Base-by-base conservation (phyloP, 257 asterid genomes). In the Paulownia fortunei region DNA sequence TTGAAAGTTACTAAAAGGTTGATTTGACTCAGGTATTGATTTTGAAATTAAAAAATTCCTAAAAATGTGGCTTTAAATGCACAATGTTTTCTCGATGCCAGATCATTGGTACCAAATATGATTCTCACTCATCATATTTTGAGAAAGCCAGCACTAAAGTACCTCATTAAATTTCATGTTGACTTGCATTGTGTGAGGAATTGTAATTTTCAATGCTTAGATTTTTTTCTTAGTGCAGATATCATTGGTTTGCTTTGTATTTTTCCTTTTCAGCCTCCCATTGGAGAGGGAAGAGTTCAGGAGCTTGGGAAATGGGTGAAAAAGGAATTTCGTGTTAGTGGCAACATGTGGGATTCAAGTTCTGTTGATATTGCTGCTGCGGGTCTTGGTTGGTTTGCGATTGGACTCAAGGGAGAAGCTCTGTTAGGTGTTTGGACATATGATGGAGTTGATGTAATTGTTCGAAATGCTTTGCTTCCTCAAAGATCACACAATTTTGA, bases 331-430 rank as follows among this genome's bases (percentile, higher is more conserved):
- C 81, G 4, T 4, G 92, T 91, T 0, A 70, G 81, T 15, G 98
- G 98, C 32, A 76, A 69, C 76, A 58, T 70, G 16, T 94, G 98
- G 97, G 96, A 91, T 73, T 90, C 92, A 1, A 95, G 96, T 69
- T 89, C 83, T 19, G 83, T 80, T 19, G 97, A 95, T 69, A 83
- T 95, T 73, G 94, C 97, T 49, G 90, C 89, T 59, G 83, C 93
- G 23, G 99, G 98, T 71, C 89, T 95, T 72, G 98, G 98, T 64
- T 95, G 99, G 99, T 89, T 91, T 54, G 87, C 94, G 23, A 86
- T 95, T 73, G 99, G 96, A 76, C 86, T 95, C 51, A 91, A 84
- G 82, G 98, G 97, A 78, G 94, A 89, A 32, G 96, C 94, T 56
- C 68, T 15, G 61, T 76, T 95, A 34, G 86, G 94, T 23, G 84